Conservation (phyloP, 805 yeast species). For the Wickerhamomyces pijperi region DNA sequence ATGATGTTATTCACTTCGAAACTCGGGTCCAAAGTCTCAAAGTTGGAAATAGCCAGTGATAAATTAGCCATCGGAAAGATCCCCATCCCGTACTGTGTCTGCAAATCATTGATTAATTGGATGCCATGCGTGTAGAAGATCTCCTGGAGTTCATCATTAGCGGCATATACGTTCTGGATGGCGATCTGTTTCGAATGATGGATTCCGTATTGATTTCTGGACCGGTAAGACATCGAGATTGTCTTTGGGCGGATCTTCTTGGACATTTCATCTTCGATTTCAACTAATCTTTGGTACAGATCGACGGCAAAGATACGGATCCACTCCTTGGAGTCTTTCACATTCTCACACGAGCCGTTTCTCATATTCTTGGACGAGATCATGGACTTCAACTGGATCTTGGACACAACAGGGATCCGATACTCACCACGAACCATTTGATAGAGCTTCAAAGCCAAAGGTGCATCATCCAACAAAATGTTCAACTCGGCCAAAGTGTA, state of each 20-base stretch:
- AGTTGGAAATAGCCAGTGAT: constrained; percentile 41
- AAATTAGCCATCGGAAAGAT: constrained; percentile 41
- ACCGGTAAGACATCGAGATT: constrained; percentile 26
- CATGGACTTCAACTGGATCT: constrained; percentile 74
- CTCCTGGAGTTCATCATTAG: constrained; percentile 13
- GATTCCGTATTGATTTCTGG: constrained; percentile 13
- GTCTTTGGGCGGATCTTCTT: constrained; percentile 35
- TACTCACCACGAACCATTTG: constrained; percentile 55
- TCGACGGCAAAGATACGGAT: constrained; percentile 76
- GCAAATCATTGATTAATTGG: constrained; percentile 31
- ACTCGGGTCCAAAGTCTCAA: constrained; percentile 27
- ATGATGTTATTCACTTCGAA: constrained; percentile 8
- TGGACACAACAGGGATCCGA: constrained; percentile 39
- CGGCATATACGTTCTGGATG: constrained; percentile 7
- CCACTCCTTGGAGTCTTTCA: constrained; percentile 58
- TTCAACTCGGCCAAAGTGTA: constrained; percentile 30
- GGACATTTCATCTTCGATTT: constrained; percentile 54
- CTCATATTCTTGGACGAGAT: constrained; percentile 76
- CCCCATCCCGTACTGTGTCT: constrained; percentile 14
- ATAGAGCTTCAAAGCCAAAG: constrained; percentile 43
- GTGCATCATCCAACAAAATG: constrained; percentile 30
- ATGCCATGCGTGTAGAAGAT: constrained; percentile 23
- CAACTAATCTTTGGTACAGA: constrained; percentile 55
- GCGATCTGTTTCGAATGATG: constrained; percentile 27
- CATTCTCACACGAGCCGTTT: constrained; percentile 36